phyloP scores from a whole-genome alignment of 768 basidiomycete species.

The Termitomyces sp. region DNA sequence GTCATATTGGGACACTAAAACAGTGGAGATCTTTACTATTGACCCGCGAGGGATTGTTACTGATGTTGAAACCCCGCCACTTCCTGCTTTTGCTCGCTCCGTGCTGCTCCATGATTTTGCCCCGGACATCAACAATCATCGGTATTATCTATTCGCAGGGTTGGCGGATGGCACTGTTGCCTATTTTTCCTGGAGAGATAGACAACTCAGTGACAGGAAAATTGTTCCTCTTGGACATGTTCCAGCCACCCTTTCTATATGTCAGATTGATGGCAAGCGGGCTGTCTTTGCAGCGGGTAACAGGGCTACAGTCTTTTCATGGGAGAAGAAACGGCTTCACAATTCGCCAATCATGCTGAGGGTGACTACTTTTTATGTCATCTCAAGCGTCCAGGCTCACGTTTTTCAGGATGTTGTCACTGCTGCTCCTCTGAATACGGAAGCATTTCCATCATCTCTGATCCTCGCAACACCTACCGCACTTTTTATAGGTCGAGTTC shows the following conservation, averaged over 20 bases:
- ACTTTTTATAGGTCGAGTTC: conserved; percentile 63
- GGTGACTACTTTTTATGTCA: conserved; percentile 24
- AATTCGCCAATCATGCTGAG: conserved; percentile 74
- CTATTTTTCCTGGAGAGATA: conserved; percentile 46
- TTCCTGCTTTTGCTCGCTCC: conserved; percentile 44
- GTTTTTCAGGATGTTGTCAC: conserved; percentile 46
- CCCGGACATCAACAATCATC: conserved; percentile 29
- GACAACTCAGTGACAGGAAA: conserved; percentile 47
- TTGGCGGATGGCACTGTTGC: conserved; percentile 73
- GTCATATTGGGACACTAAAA: conserved; percentile 75
- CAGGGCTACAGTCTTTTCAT: conserved; percentile 64
- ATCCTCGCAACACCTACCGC: conserved; percentile 51
- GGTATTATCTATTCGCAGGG: conserved; percentile 66
- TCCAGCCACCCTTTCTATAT: conserved; percentile 61
- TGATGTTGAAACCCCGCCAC: conserved; percentile 30
- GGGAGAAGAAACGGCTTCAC: conserved; percentile 59
- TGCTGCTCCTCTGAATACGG: conserved; percentile 46
- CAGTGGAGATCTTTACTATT: conserved; percentile 51
- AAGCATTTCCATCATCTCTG: conserved; percentile 48
- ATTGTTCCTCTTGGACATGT: conserved; percentile 59
- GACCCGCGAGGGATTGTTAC: conserved; percentile 21
- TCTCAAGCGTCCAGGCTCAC: neutral
- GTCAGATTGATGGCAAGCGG: conserved; percentile 47
- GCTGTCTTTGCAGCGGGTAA: conserved; percentile 72
- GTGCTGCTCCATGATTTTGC: conserved; percentile 45